Evolutionary conservation across 148 eudicot species (phyloP).

Genomic region (Polygonum maritimum): DNA sequence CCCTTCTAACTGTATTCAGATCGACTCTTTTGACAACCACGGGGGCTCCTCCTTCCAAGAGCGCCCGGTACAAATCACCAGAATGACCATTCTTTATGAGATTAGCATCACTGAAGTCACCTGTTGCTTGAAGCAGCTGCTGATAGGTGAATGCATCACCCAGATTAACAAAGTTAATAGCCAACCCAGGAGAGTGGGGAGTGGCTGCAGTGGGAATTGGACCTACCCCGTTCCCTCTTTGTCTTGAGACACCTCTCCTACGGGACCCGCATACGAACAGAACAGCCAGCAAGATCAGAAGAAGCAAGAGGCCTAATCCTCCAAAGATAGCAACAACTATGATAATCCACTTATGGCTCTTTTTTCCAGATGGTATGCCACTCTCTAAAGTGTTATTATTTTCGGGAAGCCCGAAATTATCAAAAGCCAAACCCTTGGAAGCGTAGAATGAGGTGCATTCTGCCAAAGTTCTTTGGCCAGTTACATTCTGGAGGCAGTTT

Average conservation of each 20-base stretch:
- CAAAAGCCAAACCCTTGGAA: slow-evolving; percentile 44
- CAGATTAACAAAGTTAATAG: slow-evolving; percentile 41
- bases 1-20: slow-evolving; percentile 44
- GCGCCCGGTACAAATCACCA: slow-evolving; percentile 69
- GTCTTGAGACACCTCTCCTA: slow-evolving; percentile 30
- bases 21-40: slow-evolving; percentile 66
- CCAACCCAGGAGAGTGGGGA: slow-evolving; percentile 34
- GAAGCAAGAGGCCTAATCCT: slow-evolving; percentile 47
- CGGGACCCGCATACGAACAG: slow-evolving; percentile 36
- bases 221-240: slow-evolving; percentile 46
- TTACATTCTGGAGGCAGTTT: slow-evolving; percentile 60
- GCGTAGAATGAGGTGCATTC: slow-evolving; percentile 66
- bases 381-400: slow-evolving; percentile 19
- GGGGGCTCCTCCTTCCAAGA: slow-evolving; percentile 57
- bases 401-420: slow-evolving; percentile 56
- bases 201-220: slow-evolving; percentile 44
- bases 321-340: slow-evolving; percentile 64
- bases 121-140: slow-evolving; percentile 64
- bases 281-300: slow-evolving; percentile 32
- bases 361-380: slow-evolving; percentile 16
- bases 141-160: slow-evolving; percentile 71
- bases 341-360: slow-evolving; percentile 33
- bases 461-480: slow-evolving; percentile 35
- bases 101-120: slow-evolving; percentile 52
- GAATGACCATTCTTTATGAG: slow-evolving; percentile 87